Base-by-base conservation (phyloP, 495 filamentous ascomycete species). In the Aspergillus cavernicola region DNA sequence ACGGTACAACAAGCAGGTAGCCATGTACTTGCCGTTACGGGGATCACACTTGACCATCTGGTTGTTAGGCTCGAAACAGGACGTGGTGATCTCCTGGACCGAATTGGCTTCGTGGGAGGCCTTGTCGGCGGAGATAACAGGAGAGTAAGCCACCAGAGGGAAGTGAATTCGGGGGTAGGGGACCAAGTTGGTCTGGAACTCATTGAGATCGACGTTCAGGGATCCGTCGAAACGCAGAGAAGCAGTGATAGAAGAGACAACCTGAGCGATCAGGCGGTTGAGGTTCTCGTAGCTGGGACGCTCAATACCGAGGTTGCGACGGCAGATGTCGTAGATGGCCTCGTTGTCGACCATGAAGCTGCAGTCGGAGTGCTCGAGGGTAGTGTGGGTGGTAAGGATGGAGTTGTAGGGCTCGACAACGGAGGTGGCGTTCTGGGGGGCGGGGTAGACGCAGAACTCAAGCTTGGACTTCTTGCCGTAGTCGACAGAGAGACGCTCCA, bases 11-110 rank as follows among this genome's bases (percentile, higher is more conserved):
- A 98, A 74, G 72, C 91, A 96, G 56, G 92, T 96, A 55, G 93
- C 93, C 93, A 98, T 98, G 83, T 97, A 98, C 83, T 97, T 97
- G 71, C 93, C 93, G 71, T 95, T 92, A 67, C 90, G 89, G 57
- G 93, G 95, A 70, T 98, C 92, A 74, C 93, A 98, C 82, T 96
- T 96, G 66, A 98, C 93, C 93, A 97, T 97, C 85, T 97, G 93
- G 76, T 85, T 86, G 79, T 88, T 81, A 50, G 84, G 83, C 78
- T 88, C 85, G 75, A 88, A 88, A 78, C 84, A 84, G 55, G 78
- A 79, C 72, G 73, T 81, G 64, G 81, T 82, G 66, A 84, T 84
- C 69, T 84, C 82, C 61, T 77, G 76, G 50, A 84, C 80, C 7
- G 79, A 83, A 69, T 90, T 83, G 57, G 88, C 84, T 78, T 98